Percentiles rank a stretch among this genome's conserved stretches.
These are phyloP conservation scores for Stemphylium beticola DNA, from an alignment of 2,329 filamentous ascomycete species.

Conservation along the genomic window DNA sequence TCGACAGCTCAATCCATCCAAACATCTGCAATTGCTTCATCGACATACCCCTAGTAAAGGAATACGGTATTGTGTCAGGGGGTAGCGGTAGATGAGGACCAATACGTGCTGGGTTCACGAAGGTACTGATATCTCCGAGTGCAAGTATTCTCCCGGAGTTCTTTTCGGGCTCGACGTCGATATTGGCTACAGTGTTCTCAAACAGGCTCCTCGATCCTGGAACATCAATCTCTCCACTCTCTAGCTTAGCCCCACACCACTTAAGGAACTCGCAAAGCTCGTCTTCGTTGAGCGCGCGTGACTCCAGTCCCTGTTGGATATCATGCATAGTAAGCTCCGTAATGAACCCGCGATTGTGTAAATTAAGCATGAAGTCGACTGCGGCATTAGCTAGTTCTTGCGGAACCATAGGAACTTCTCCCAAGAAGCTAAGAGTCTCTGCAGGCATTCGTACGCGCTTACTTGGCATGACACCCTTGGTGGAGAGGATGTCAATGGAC, in stretches of 20 bases:
- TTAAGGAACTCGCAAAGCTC: conserved; percentile 84
- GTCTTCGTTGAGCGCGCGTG: conserved; percentile 76
- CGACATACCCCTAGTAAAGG: conserved; percentile 75
- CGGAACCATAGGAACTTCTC: conserved; percentile 85
- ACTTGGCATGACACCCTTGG: conserved; percentile 83
- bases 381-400: conserved; percentile 72
- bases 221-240: conserved; percentile 73
- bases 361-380: conserved; percentile 75
- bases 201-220: conserved; percentile 73
- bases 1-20: conserved; percentile 84
- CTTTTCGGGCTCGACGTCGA: conserved; percentile 58
- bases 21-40: conserved; percentile 75
- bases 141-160: conserved; percentile 74
- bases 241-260: conserved; percentile 79
- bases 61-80: conserved; percentile 79
- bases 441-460: conserved; percentile 78
- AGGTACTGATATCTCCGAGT: conserved; percentile 75
- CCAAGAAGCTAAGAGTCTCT: conserved; percentile 77
- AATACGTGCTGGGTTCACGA: conserved; percentile 77
- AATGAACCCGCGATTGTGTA: conserved; percentile 86
- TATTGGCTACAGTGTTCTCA: conserved; percentile 77
- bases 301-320: conserved; percentile 81
- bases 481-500: conserved; percentile 87
- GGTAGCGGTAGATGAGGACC: conserved; percentile 82
- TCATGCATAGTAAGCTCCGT: conserved; percentile 86